Base-by-base conservation (phyloP, 345 rosid genomes). In the Isatis tinctoria region DNA sequence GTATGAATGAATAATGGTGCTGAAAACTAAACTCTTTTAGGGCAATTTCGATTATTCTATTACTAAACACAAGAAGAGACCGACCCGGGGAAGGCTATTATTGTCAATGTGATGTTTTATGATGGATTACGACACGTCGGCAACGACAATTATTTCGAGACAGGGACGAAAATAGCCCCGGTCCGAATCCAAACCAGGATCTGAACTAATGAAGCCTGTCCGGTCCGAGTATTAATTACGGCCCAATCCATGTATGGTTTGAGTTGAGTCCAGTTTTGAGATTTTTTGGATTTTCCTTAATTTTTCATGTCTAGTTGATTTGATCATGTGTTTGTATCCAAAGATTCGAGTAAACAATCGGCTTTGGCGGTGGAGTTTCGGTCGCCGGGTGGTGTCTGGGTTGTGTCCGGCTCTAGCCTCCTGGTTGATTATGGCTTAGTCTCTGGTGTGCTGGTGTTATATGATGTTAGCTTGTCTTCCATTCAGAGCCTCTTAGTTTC, bases 21-120 rank as follows among this genome's bases (percentile, higher is more conserved):
- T 4, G 35, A 32, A 20, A 59, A 24, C 4, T 17, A 6, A 70
- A 62, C 17, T 2, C 18, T 27, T 56, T 47, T 54, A 76, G 80
- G 80, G 75, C 52, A 18, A 28, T 58, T 67, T 36, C 18, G 67
- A 59, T 40, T 60, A 32, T 30, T 67, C 14, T 59, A 16, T 67
- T 41, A 17, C 10, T n/a, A 68, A 1, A 28, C n/a, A 51, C 26
- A 60, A 39, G 20, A 52, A 24, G 32, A 40, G 69, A 43, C 74
- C 71, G 27, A 56, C 52, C 4, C 24, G 24, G 0, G 0, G 35
- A n/a, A 56, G 71, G 75, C 60, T 53, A 24, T 2, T 41, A 14
- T 43, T n/a, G 74, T 69, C 70, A 75, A 20, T 56, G 24, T n/a
- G n/a, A 2, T 27, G 13, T 8, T 5, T 12, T 10, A 10, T 10